A percentile compares a stretch with the other conserved stretches of the same genome.
phyloP scores from a whole-genome alignment of 495 filamentous ascomycete genomes.

The Coniosporium apollinis region DNA sequence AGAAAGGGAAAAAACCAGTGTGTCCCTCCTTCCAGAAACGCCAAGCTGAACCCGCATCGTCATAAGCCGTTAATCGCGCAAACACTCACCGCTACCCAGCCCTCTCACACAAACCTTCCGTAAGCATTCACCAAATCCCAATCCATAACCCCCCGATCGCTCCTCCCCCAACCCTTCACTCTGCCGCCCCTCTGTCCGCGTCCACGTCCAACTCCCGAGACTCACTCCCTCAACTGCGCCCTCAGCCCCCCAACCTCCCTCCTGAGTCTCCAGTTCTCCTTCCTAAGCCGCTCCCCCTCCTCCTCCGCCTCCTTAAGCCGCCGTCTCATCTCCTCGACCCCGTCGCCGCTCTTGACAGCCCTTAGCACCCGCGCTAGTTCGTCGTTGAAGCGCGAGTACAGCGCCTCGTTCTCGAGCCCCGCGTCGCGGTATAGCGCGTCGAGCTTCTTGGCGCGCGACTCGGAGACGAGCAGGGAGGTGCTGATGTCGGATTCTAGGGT shows the following conservation, averaged over 20 bases:
- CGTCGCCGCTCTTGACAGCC: slow-evolving; percentile 54
- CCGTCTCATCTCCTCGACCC: slow-evolving; percentile 53
- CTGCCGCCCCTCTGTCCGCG: too few relatives aligned
- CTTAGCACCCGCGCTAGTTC: slow-evolving; percentile 73
- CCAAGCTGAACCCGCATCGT: too few relatives aligned
- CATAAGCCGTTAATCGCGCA: too few relatives aligned
- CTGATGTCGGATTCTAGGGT: slow-evolving; percentile 51
- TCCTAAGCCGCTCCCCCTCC: slow-evolving; percentile 13
- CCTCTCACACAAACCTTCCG: too few relatives aligned
- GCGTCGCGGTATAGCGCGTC: slow-evolving; percentile 81
- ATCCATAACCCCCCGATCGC: too few relatives aligned
- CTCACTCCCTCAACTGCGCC: slow-evolving; percentile 12
- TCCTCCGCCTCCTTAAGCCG: slow-evolving; percentile 38
- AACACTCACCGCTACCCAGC: too few relatives aligned
- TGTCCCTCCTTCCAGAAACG: too few relatives aligned
- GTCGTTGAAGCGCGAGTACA: slow-evolving; percentile 84
- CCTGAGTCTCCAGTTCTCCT: slow-evolving; percentile 13
- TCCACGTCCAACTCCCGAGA: too few relatives aligned
- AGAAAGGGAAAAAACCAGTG: too few relatives aligned
- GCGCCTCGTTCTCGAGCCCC: slow-evolving; percentile 81
- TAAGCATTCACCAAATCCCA: too few relatives aligned
- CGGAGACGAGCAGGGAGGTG: slow-evolving; percentile 47
- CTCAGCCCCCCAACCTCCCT: slow-evolving; percentile 17
- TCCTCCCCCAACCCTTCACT: too few relatives aligned
- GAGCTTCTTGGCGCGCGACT: slow-evolving; percentile 64